Evolutionary conservation across 2,329 filamentous ascomycete genomes (phyloP).

Genomic region (Arthrinium puccinioides): DNA sequence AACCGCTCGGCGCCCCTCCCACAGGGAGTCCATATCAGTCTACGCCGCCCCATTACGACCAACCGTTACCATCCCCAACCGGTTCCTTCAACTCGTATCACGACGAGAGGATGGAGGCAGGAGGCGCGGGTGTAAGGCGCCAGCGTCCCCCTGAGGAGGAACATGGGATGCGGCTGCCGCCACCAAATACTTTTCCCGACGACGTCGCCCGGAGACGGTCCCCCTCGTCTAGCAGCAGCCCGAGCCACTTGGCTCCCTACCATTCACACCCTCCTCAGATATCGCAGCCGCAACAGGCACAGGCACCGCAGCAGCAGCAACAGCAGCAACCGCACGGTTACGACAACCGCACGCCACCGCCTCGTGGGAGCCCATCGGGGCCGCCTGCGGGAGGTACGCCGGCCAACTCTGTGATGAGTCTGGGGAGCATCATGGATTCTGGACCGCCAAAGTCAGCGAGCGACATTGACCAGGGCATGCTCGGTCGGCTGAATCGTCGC

Average conservation of each 20-base stretch:
- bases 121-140: conserved; percentile 25
- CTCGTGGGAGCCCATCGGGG: conserved; percentile 31
- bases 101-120: conserved; percentile 24
- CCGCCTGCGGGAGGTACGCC: conserved; percentile 22
- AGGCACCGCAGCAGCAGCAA: conserved; percentile 11
- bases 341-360: conserved; percentile 29
- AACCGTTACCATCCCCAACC: conserved; percentile 27
- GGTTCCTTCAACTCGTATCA: conserved; percentile 26
- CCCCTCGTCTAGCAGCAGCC: conserved; percentile 45
- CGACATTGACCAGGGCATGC: conserved; percentile 50
- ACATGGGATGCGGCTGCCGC: conserved; percentile 35
- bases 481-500: conserved; percentile 41
- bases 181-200: conserved; percentile 34
- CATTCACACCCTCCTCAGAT: conserved; percentile 22
- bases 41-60: conserved; percentile 17
- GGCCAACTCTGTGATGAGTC: conserved; percentile 44
- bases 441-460: conserved; percentile 18
- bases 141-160: conserved; percentile 26
- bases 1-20: conserved; percentile 34
- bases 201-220: conserved; percentile 44
- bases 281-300: conserved; percentile 17
- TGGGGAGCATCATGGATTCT: conserved; percentile 41
- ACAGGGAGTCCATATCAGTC: conserved; percentile 12
- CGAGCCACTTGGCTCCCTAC: conserved; percentile 32
- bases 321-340: conserved; percentile 19